Evolutionary conservation across 78 protist genomes (phyloP), one percentile per base, ranked within the genome.

Genomic region (Dictyostelium capitatum): DNA sequence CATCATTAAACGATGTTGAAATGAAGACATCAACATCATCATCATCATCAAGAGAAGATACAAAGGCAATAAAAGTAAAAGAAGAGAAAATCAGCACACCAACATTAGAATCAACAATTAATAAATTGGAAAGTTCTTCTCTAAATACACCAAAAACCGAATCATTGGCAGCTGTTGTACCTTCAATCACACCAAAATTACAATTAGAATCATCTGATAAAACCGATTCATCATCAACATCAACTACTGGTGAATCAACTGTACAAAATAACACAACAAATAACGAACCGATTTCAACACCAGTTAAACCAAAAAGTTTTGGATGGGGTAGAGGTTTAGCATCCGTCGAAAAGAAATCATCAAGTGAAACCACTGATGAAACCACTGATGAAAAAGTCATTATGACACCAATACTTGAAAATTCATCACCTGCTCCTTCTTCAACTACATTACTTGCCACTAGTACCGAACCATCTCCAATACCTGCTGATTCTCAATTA

Each of bases 311-410:
- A 11, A 11, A 47, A 78, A 30, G 23, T 47, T 48, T 54, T 20
- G 83, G 83, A 28, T 78, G 83, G 83, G 83, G 83, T 54, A 48
- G 56, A 32, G 83, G 83, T 32, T 53, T 78, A 19, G 83, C 83
- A 23, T 53, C 83, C 17, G 79, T 72, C 6, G 79, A 50, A 53
- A 78, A 78, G 69, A 54, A 78, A 32, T 17, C 83, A 25, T 25
- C 20, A 23, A 23, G 8, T n/a, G 43, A 37, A 37, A 57, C 67
- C 9, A 57, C 32, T 28, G 23, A 57, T 57, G 67, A 57, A 19
- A 57, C 67, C 12, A 9, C 3, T 57, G 67, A 57, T 57, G 67
- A 12, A 9, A 57, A 57, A n/a, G 30, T 75, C n/a, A 10, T 19
- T 11, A 48, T 28, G 30, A 11, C 32, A 50, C 37, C 41, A 14